Base-by-base conservation (phyloP, 2,329 filamentous ascomycete genomes). In the Fusarium sp. region DNA sequence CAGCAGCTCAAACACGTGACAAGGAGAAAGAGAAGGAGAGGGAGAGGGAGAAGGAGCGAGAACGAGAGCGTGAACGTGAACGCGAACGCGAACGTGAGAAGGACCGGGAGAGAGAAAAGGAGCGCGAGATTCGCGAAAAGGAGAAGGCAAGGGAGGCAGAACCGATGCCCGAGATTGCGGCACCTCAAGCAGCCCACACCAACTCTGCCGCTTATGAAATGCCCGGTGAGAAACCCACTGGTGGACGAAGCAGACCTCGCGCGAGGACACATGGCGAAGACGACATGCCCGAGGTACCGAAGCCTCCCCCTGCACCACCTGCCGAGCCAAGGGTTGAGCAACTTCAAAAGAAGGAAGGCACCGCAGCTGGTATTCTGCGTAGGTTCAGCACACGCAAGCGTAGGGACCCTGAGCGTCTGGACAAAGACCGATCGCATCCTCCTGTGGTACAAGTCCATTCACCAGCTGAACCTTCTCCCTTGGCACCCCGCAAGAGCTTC, bases 251-350 rank as follows among this genome's bases (percentile, higher is more conserved):
- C 39, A 89, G 96, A 56, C 94, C 95, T 13, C 89, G 96, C 55
- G 95, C 96, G 41, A 89, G 96, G 74, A 98, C 96, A 1, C 96
- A 98, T 79, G 96, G 96, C 22, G 96, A 98, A 82, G 96, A 98
- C 72, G 96, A 99, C 66, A 89, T 94, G 17, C 88, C 91, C 1
- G 94, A 97, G 55, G 88, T 66, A 44, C 74, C 74, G 32, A 83
- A 80, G 56, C 79, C 77, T 34, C 57, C 72, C 3, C 75, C 76
- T 30, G 64, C 71, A 11, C 77, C 81, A 22, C 87, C 75, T 77
- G 89, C 75, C 78, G 88, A 91, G 32, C 87, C 90, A 28, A 89
- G 90, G 38, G 81, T 85, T 26, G 92, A 91, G 80, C 88, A 87
- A 15, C 86, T 89, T 10, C 85, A 86, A 56, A 95, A 94, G 84